Conservation (phyloP, 2,329 filamentous ascomycete species). For the Fusarium napiforme region DNA sequence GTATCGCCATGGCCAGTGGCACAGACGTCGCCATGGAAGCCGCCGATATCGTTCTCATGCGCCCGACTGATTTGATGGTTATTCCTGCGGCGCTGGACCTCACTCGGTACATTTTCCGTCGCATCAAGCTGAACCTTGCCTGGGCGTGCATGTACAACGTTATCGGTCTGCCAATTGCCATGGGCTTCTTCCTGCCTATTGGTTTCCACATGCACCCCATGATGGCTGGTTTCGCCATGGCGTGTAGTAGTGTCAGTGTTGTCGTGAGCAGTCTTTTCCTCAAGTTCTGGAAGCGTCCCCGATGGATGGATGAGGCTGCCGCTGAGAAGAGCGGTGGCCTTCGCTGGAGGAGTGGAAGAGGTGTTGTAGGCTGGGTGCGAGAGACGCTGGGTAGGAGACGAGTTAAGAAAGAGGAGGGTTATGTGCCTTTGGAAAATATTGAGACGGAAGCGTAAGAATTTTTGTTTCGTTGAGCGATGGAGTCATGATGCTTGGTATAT, state of each 20-base stretch:
- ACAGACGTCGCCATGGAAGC: slow-evolving; percentile 99
- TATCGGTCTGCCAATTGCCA: slow-evolving; percentile 91
- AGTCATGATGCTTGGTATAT: slow-evolving; percentile 19
- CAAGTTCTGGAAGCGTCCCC: slow-evolving; percentile 85
- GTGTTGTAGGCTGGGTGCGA: slow-evolving; percentile 55
- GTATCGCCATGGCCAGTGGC: slow-evolving; percentile 90
- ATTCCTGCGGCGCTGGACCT: slow-evolving; percentile 89
- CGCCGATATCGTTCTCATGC: slow-evolving; percentile 95
- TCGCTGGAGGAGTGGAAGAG: slow-evolving; percentile 56
- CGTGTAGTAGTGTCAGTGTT: slow-evolving; percentile 87
- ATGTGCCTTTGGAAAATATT: slow-evolving; percentile 67
- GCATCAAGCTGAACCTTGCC: slow-evolving; percentile 92
- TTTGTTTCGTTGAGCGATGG: slow-evolving; percentile 18
- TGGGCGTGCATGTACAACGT: slow-evolving; percentile 96
- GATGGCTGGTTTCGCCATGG: slow-evolving; percentile 95
- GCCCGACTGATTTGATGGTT: slow-evolving; percentile 87
- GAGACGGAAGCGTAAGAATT: slow-evolving; percentile 48
- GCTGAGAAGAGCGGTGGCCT: slow-evolving; percentile 67
- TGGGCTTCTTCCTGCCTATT: slow-evolving; percentile 93
- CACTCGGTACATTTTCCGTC: slow-evolving; percentile 83
- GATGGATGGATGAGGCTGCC: slow-evolving; percentile 83
- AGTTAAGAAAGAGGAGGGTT: slow-evolving; percentile 62
- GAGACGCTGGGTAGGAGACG: slow-evolving; percentile 54
- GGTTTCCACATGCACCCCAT: slow-evolving; percentile 91
- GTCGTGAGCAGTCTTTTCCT: slow-evolving; percentile 85